Base-by-base conservation (phyloP, 192 early-diverging fungal genomes). In the Coemansia pectinata region DNA sequence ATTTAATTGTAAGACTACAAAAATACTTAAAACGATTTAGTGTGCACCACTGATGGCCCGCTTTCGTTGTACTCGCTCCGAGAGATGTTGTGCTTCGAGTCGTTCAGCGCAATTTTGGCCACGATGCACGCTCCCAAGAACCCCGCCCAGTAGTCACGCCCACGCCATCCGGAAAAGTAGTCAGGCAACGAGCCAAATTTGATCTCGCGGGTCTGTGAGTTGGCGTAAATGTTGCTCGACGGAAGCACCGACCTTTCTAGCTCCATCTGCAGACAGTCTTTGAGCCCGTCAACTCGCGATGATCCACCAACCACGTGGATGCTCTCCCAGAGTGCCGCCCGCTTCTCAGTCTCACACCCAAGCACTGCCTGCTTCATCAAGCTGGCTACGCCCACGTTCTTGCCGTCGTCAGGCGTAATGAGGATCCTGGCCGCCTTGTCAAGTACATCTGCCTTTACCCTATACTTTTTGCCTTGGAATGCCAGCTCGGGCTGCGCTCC, bases 11-110 rank as follows among this genome's bases (percentile, higher is more conserved):
- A 58, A 8, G 27, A 27, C 27, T 27, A 27, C 27, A 27, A 58
- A 11, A 57, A 41, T 42, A 5, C 12, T 44, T 63, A 84, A 36
- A 69, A 79, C 0, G 73, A 59, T 73, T 93, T 93, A 42, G 87
- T 88, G 72, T 92, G 91, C 36, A 90, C 83, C 31, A 90, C 87
- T 44, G 88, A 86, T 4, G 95, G 96, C 15, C 96, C 96, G 67
- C 85, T 78, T 50, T 96, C 93, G 79, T 96, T 96, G 77, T 98
- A 98, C 78, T 98, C 96, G 23, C 89, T 85, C 81, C 94, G 88
- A 47, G 85, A 88, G 65, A 91, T 86, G 75, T 89, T 89, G 78
- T 90, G 86, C 48, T 86, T 87, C 27, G 88, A 76, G 61, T 91
- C 88, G 21, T 85, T 80, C 79, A 93, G 86, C 19, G 88, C 84